Conservation (phyloP, 2,329 filamentous ascomycete genomes). For the Ophiocordyceps unilateralis region DNA sequence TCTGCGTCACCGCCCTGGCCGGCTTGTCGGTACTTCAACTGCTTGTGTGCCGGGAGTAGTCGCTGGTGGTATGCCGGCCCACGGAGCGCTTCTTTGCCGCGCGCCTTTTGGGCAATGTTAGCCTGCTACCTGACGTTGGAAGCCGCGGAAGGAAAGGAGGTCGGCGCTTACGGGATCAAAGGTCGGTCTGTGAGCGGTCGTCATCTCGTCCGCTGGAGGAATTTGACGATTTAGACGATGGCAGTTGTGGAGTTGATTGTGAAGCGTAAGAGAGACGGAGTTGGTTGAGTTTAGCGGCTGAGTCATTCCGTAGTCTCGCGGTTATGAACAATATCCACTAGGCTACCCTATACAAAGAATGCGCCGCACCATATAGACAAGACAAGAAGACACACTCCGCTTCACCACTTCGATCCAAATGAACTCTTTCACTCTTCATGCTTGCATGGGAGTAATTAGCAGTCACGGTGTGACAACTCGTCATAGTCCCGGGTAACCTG, state of each 20-base stretch:
- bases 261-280: not conserved
- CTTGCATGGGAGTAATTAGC: too few relatives aligned
- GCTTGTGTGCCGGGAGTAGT: slow-evolving; percentile 81
- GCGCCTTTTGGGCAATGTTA: slow-evolving; percentile 36
- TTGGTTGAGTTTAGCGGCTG: too few relatives aligned
- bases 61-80: slow-evolving; percentile 93
- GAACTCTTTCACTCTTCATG: too few relatives aligned
- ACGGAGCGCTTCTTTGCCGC: slow-evolving; percentile 85
- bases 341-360: too few relatives aligned
- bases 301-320: too few relatives aligned
- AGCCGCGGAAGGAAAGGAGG: not conserved
- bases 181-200: slow-evolving; percentile 65
- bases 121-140: slow-evolving; percentile 6
- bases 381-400: too few relatives aligned
- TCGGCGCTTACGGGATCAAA: slow-evolving; percentile 64
- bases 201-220: slow-evolving; percentile 29
- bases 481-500: too few relatives aligned
- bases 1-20: slow-evolving; percentile 70
- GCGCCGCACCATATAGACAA: too few relatives aligned
- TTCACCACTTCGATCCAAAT: too few relatives aligned
- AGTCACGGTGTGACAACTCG: too few relatives aligned
- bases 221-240: not conserved
- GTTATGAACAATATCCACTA: too few relatives aligned
- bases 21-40: slow-evolving; percentile 73
- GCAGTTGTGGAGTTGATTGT: not conserved